Base-by-base conservation (phyloP, 305 asterid genomes). In the Solanum chacoense region DNA sequence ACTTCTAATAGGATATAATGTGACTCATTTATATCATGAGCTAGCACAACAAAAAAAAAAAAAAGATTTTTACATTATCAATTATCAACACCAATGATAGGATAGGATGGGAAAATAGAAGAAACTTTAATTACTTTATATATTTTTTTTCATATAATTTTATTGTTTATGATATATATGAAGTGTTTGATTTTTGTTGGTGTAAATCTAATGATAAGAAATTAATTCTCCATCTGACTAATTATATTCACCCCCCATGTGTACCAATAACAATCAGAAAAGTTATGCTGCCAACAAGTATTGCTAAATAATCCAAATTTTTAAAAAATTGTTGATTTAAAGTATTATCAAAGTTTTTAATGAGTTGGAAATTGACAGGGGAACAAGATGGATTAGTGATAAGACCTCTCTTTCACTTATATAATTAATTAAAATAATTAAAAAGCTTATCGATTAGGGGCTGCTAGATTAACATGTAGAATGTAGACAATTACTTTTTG, bases 381-480 rank as follows among this genome's bases (percentile, higher is more conserved):
- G 59, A 77, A 75, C 55, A 63, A 79, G 81, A 79, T 32, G 79
- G 88, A 90, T 87, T 76, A 26, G 59, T 86, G 89, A 67, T 73
- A 67, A n/a, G 42, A 59, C 81, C n/a, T 65, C 65, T 63, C 31
- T 80, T 89, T 84, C 69, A 29, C 10, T 28, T 11, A 7, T 14
- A 16, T 77, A 40, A 10, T n/a, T 59, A 65, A 86, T 36, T 84
- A 37, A 38, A 40, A 10, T 4, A n/a, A 78, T 28, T 87, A 31
- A 13, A 28, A 42, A 80, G 26, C 12, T 38, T 83, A 74, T 90
- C 87, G 28, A 29, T 32, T 38, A 36, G 87, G 87, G 90, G 90
- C 85, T 83, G 90, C 90, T 87, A n/a, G 29, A 28, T 40, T 74
- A 14, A 55, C 13, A 55, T 63, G 72, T 76, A 37, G 80, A 75